phyloP scores from a whole-genome alignment of 2,329 filamentous ascomycete genomes.

The Diaporthe velutina region DNA sequence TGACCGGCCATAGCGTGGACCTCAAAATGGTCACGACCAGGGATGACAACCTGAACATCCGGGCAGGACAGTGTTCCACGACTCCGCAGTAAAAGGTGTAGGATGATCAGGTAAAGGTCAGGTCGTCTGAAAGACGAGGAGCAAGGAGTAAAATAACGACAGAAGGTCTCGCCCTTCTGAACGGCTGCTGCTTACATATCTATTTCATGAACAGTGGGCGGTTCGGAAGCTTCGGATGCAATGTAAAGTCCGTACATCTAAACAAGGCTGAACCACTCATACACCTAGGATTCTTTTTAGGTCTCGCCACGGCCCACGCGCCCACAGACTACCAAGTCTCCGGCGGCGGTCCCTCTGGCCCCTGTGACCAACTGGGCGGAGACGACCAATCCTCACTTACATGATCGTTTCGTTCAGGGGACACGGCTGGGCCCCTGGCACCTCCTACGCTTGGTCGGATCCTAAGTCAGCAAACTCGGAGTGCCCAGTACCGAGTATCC shows the following conservation, averaged over 20 bases:
- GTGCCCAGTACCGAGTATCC: not conserved
- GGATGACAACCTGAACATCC: not conserved
- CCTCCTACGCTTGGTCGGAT: not conserved
- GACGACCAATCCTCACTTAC: constrained; percentile 3
- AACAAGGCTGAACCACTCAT: constrained; percentile 22
- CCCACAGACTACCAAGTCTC: not conserved
- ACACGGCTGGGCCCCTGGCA: not conserved
- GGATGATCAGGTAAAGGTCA: not conserved
- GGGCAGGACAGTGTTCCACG: not conserved
- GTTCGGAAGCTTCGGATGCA: constrained; percentile 29
- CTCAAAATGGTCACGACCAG: not conserved
- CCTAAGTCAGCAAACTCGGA: constrained; percentile 8
- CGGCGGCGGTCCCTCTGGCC: not conserved
- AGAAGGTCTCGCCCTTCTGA: not conserved
- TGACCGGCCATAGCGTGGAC: constrained; percentile 4
- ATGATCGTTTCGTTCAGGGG: not conserved
- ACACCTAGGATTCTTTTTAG: not conserved
- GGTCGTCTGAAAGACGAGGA: not conserved
- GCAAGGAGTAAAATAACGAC: not conserved
- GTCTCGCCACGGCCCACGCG: constrained; percentile 7
- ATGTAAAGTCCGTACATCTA: constrained; percentile 11
- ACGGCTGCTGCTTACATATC: constrained; percentile 20
- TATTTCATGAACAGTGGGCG: not conserved
- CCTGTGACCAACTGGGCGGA: constrained; percentile 4
- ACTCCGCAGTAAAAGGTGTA: not conserved